Evolutionary conservation across 2,329 filamentous ascomycete species (phyloP).

Genomic region (Coniochaeta ligniaria): DNA sequence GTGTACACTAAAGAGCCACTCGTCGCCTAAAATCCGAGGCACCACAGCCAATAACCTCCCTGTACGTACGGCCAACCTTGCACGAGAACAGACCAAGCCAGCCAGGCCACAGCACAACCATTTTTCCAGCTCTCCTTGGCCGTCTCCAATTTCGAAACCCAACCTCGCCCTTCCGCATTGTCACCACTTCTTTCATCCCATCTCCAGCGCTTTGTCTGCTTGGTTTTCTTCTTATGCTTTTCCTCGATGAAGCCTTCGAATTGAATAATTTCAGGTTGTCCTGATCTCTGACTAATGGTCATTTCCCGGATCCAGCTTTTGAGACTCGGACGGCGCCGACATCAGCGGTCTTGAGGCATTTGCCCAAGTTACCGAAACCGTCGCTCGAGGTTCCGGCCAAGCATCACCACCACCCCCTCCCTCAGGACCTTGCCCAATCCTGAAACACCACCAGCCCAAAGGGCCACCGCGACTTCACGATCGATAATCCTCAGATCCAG

Average conservation of each 20-base stretch:
- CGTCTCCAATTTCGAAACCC: conserved; percentile 1
- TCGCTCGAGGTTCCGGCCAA: background rate
- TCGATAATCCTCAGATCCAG: background rate
- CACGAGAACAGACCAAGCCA: background rate
- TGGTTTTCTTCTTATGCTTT: background rate
- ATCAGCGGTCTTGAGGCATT: background rate
- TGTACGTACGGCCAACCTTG: background rate
- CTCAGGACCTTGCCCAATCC: background rate
- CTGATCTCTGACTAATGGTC: background rate
- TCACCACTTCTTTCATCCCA: background rate
- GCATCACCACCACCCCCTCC: background rate
- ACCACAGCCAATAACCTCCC: background rate
- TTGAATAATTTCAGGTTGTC: background rate
- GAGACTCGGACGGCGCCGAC: background rate
- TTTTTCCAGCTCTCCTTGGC: background rate
- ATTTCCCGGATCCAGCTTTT: background rate
- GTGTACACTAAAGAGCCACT: too few relatives aligned
- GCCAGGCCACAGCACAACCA: background rate
- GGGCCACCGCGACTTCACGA: background rate
- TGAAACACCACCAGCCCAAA: background rate
- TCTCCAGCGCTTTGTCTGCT: background rate
- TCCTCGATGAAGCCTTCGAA: background rate
- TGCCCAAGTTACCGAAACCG: background rate
- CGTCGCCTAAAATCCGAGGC: background rate
- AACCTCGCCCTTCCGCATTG: background rate